Evolutionary conservation across 805 yeast species (phyloP).

Genomic region (Yamadazyma takamatsuzukensis): DNA sequence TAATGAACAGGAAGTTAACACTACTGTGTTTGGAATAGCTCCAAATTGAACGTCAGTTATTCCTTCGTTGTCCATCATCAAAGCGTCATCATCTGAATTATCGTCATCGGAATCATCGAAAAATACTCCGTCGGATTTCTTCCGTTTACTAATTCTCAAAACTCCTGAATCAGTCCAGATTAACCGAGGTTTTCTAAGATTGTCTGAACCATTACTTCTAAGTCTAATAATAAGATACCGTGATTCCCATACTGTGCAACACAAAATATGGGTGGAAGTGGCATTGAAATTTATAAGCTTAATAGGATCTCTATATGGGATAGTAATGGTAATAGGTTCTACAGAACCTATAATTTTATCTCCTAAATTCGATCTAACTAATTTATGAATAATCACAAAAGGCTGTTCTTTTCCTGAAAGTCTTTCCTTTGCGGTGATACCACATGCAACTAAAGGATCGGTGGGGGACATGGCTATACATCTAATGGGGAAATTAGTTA

Average conservation of each 20-base stretch:
- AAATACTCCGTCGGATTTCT: conserved; percentile 13
- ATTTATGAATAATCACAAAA: conserved; percentile 57
- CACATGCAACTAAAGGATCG: conserved; percentile 68
- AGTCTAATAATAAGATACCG: conserved; percentile 74
- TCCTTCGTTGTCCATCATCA: conserved; percentile 75
- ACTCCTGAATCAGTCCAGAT: conserved; percentile 33
- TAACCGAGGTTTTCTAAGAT: conserved; percentile 35
- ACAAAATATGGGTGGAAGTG: conserved; percentile 65
- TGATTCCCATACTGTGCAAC: conserved; percentile 75
- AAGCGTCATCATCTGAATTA: conserved; percentile 18
- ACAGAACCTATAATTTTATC: conserved; percentile 23
- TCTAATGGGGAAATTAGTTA: conserved; percentile 71
- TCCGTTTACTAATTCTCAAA: conserved; percentile 11
- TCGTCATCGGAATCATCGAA: conserved; percentile 15
- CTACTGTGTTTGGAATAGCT: conserved; percentile 29
- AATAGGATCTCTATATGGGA: conserved; percentile 86
- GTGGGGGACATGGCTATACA: conserved; percentile 69
- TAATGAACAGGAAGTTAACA: conserved; percentile 37
- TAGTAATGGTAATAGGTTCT: conserved; percentile 66
- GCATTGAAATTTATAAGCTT: conserved; percentile 69
- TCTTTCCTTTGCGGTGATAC: conserved; percentile 77
- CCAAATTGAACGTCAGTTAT: conserved; percentile 72
- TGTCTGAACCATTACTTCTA: conserved; percentile 43
- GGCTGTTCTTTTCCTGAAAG: conserved; percentile 71
- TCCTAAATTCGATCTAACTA: conserved; percentile 12